Percentiles rank a stretch among this genome's conserved stretches.
Conservation (phyloP, 2,329 filamentous ascomycete species). For the Sclerotinia trifoliorum region DNA sequence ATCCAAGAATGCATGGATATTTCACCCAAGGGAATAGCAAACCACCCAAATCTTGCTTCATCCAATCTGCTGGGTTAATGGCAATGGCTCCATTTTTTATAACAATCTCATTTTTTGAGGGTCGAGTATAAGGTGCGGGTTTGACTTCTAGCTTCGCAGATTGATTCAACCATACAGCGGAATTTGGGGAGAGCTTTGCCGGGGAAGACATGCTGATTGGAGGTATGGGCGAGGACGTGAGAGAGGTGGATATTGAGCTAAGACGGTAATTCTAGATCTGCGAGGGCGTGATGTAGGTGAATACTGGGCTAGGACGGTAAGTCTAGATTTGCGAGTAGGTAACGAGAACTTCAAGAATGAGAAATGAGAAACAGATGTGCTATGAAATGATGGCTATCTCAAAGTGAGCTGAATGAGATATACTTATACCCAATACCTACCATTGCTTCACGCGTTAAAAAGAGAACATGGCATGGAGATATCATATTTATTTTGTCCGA, state of each 20-base stretch:
- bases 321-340: no score
- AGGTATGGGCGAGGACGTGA: not conserved
- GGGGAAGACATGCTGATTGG: not conserved
- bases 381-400: not conserved
- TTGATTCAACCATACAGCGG: slow-evolving; percentile 27
- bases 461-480: not conserved
- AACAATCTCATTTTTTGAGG: slow-evolving; percentile 42
- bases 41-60: slow-evolving; percentile 23
- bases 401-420: not conserved
- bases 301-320: no score
- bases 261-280: not conserved
- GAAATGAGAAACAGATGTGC: not conserved
- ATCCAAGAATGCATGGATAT: slow-evolving; percentile 46
- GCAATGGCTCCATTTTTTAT: slow-evolving; percentile 44
- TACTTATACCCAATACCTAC: slow-evolving; percentile 9
- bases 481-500: not conserved
- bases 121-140: slow-evolving; percentile 42
- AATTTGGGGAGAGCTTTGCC: not conserved
- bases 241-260: not conserved
- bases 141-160: slow-evolving; percentile 40
- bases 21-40: slow-evolving; percentile 23
- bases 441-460: not conserved
- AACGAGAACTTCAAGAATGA: not conserved
- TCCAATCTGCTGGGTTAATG: slow-evolving; percentile 45
- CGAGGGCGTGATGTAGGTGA: not conserved